A percentile compares a stretch with the other conserved stretches of the same genome.
phyloP scores from a whole-genome alignment of 371 early-diverging fungal genomes.

The Coemansia sp. region DNA sequence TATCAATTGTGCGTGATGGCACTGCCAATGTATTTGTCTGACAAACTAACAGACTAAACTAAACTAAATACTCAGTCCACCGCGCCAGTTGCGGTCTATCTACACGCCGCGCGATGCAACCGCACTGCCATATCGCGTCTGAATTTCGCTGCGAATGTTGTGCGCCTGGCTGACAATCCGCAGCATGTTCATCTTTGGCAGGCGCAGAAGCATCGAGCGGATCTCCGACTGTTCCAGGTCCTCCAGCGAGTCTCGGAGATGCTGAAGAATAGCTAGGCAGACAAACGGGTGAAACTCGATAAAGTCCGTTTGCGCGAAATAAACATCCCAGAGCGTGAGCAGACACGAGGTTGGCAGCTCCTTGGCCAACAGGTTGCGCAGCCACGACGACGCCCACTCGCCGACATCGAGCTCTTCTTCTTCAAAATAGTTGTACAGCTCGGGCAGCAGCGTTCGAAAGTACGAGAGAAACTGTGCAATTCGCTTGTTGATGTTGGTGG shows the following conservation, averaged over 20 bases:
- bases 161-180: constrained; percentile 63
- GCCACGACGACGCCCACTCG: constrained; percentile 90
- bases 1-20: no score
- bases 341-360: constrained; percentile 79
- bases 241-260: constrained; percentile 76
- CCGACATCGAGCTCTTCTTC: constrained; percentile 91
- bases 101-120: neutral
- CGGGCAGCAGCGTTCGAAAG: constrained; percentile 59
- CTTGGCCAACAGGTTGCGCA: constrained; percentile 72
- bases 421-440: constrained; percentile 83
- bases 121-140: constrained; percentile 54
- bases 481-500: constrained; percentile 43
- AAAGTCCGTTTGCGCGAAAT: constrained; percentile 71
- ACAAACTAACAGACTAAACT: neutral
- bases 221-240: constrained; percentile 92
- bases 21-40: neutral
- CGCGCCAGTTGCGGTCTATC: neutral
- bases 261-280: constrained; percentile 71
- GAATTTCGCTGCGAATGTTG: constrained; percentile 64
- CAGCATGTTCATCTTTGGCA: constrained; percentile 72
- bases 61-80: neutral
- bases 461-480: constrained; percentile 58
- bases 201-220: constrained; percentile 72
- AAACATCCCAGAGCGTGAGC: constrained; percentile 82
- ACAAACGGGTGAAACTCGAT: constrained; percentile 77